These are phyloP conservation scores for Saturnispora diversa DNA, from an alignment of 805 yeast genomes.

Conservation along the genomic window DNA sequence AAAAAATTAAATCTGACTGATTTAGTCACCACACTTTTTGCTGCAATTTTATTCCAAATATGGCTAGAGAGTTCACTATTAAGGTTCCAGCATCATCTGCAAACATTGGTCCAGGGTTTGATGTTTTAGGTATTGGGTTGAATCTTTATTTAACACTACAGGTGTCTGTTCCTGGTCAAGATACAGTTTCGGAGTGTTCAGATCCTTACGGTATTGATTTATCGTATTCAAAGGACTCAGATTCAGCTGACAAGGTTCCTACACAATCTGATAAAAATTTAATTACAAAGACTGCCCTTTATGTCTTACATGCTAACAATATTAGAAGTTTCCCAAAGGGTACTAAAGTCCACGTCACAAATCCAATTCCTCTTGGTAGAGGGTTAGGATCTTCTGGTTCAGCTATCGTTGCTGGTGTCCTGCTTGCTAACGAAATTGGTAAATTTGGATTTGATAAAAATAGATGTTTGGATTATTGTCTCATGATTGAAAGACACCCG, in stretches of 20 bases:
- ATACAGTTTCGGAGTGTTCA: conserved; percentile 36
- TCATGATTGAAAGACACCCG: conserved; percentile 97
- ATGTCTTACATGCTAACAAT: conserved; percentile 79
- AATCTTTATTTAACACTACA: conserved; percentile 61
- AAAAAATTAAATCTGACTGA: no score
- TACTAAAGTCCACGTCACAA: conserved; percentile 68
- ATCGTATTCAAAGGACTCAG: conserved; percentile 56
- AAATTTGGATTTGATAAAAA: conserved; percentile 62
- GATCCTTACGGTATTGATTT: conserved; percentile 67
- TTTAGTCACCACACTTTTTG: no score
- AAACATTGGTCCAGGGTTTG: conserved; percentile 97
- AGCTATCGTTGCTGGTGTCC: conserved; percentile 94
- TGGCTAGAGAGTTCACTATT: conserved; percentile 48
- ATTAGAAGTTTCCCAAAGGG: conserved; percentile 73
- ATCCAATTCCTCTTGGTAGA: conserved; percentile 94
- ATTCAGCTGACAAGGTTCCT: conserved; percentile 46
- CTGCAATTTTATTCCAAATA: no score
- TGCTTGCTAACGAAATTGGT: conserved; percentile 82
- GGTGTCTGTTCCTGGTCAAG: conserved; percentile 42
- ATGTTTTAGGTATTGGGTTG: conserved; percentile 89
- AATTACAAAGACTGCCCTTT: conserved; percentile 87
- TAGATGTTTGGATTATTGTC: conserved; percentile 86
- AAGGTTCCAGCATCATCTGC: conserved; percentile 96
- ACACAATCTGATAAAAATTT: conserved; percentile 68
- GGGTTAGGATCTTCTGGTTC: conserved; percentile 98